These are phyloP conservation scores for Lactarius pseudohatsudake DNA, from an alignment of 768 basidiomycete genomes.

Conservation along the genomic window DNA sequence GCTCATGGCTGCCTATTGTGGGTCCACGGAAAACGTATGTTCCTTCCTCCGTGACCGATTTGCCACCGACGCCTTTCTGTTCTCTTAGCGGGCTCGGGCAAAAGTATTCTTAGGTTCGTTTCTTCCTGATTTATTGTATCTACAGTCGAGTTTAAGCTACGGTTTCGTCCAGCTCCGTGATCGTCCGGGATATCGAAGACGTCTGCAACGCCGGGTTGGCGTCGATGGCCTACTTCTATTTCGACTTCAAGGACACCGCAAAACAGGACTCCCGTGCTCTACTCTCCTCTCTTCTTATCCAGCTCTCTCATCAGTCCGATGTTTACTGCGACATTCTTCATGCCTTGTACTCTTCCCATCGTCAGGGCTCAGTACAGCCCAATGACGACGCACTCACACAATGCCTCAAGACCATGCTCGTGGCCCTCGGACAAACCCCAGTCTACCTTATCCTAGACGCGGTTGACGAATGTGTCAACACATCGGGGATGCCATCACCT, in stretches of 20 bases:
- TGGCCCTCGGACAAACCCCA: neutral
- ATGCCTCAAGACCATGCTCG: slow-evolving; percentile 13
- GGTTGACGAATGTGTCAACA: neutral
- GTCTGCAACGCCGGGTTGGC: neutral
- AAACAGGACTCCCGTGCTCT: neutral
- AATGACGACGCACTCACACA: neutral
- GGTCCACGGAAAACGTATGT: slow-evolving; percentile 3
- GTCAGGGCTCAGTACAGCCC: neutral
- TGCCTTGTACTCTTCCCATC: neutral
- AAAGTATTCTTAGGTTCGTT: slow-evolving; percentile 10
- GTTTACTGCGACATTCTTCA: neutral
- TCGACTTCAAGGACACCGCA: neutral
- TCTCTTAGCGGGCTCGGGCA: slow-evolving; percentile 11
- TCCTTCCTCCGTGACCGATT: neutral
- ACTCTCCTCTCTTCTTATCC: slow-evolving; percentile 4
- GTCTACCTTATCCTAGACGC: neutral
- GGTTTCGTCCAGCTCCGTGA: neutral
- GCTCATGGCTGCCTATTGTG: neutral
- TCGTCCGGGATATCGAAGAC: neutral
- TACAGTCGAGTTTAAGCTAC: neutral
- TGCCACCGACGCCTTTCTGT: neutral
- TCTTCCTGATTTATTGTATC: fast-evolving
- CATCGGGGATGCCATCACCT: neutral
- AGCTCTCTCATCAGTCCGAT: slow-evolving; percentile 9
- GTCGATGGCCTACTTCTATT: neutral